Conservation (phyloP, 176 grass and related monocot species). For the Triticum dicoccoides region DNA sequence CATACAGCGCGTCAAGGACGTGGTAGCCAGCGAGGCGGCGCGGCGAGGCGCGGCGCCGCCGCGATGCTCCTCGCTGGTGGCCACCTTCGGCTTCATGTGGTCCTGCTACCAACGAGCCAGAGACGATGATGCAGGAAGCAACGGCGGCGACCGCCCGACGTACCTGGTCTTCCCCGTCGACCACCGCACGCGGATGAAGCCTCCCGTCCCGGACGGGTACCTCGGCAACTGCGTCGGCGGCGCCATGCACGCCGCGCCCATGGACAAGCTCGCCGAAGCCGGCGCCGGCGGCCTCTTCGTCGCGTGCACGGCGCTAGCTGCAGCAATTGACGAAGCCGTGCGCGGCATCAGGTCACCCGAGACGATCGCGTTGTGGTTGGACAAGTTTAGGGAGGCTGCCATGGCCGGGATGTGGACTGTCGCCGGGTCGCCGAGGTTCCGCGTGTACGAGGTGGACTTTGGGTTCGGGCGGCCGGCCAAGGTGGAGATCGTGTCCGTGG, state of each 20-base stretch:
- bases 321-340: conserved; percentile 11
- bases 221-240: conserved; percentile 59
- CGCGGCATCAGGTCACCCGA: neutral
- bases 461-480: conserved; percentile 50
- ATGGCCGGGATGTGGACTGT: neutral
- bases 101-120: conserved; percentile 32
- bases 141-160: neutral
- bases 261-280: neutral
- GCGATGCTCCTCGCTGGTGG: conserved; percentile 44
- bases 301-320: conserved; percentile 26
- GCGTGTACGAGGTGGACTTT: conserved; percentile 56
- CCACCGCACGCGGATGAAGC: conserved; percentile 25
- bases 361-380: neutral
- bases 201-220: conserved; percentile 39
- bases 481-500: conserved; percentile 49
- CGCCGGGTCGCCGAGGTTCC: conserved; percentile 44
- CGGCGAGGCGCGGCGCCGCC: conserved; percentile 11
- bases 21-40: neutral
- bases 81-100: conserved; percentile 40
- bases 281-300: conserved; percentile 7
- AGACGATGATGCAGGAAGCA: neutral
- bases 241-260: neutral
- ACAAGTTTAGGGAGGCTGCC: neutral
- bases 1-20: conserved; percentile 36
- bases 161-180: conserved; percentile 28